phyloP scores from a whole-genome alignment of 139 green algal genomes.

The Chlamydomonas sp. region DNA sequence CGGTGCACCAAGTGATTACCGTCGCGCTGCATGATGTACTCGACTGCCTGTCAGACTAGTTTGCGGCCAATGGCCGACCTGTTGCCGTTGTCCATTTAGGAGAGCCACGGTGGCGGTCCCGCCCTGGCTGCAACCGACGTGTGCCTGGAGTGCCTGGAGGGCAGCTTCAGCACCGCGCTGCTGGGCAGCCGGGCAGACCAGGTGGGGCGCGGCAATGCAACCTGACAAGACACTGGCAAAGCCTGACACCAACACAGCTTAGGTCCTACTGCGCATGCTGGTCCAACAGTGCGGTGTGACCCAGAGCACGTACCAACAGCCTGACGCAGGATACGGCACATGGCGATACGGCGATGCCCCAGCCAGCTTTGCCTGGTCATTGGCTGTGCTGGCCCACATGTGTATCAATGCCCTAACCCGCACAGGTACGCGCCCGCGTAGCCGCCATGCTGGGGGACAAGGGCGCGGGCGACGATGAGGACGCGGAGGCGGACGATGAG shows the following conservation, averaged over 20 bases:
- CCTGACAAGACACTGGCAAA: no score
- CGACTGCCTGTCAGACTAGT: not conserved
- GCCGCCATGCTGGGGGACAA: slow-evolving; percentile 8
- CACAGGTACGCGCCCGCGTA: not conserved
- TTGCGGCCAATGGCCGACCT: not conserved
- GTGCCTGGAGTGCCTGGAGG: slow-evolving; percentile 11
- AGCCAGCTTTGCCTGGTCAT: no score
- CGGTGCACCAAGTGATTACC: not conserved
- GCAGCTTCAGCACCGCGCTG: slow-evolving; percentile 3
- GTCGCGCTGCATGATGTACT: not conserved
- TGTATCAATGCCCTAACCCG: no score
- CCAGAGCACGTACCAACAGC: no score
- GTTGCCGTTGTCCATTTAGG: not conserved
- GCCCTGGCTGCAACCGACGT: slow-evolving; percentile 37
- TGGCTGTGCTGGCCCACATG: not conserved
- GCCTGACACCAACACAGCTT: no score
- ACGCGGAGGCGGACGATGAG: not conserved
- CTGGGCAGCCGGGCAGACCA: slow-evolving; percentile 11
- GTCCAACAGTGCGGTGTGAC: no score
- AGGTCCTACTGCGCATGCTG: no score
- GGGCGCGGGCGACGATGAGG: not conserved
- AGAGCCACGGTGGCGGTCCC: slow-evolving; percentile 39
- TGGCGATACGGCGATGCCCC: no score
- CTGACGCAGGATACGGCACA: no score
- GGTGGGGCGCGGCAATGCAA: not conserved